Conservation (phyloP, 2,329 filamentous ascomycete genomes). For the Claviceps humidiphila region DNA sequence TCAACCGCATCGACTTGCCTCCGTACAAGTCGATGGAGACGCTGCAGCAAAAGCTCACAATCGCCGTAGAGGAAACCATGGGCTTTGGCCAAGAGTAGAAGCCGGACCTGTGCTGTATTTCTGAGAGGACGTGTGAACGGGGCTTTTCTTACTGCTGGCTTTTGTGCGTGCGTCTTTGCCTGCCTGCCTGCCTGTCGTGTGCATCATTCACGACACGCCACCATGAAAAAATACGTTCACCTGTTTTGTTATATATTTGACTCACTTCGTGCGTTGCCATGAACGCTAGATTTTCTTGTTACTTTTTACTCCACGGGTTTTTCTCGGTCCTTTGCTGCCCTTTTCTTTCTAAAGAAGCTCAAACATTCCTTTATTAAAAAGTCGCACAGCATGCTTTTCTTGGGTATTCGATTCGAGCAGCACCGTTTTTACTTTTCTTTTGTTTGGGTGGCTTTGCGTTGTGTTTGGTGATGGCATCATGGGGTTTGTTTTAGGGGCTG, state of each 20-base stretch:
- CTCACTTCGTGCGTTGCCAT: no score
- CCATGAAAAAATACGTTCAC: no score
- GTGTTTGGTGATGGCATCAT: no score
- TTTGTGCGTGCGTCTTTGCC: no score
- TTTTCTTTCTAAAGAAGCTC: neutral
- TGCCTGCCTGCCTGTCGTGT: no score
- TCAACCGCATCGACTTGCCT: conserved; percentile 92
- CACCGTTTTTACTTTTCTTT: no score
- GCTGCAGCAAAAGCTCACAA: conserved; percentile 80
- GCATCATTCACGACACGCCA: no score
- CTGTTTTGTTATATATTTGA: no score
- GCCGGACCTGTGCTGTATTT: neutral
- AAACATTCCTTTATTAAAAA: neutral
- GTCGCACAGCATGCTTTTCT: neutral
- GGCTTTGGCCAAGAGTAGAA: conserved; percentile 92
- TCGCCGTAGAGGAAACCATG: conserved; percentile 97
- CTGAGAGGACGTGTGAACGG: neutral
- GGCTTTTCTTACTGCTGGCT: neutral
- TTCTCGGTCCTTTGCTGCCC: neutral
- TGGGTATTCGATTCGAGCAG: neutral
- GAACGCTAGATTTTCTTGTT: no score
- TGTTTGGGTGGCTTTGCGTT: neutral
- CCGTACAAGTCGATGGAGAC: conserved; percentile 82
- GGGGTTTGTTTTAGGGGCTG: neutral
- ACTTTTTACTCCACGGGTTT: no score